Evolutionary conservation across 2,329 filamentous ascomycete genomes (phyloP), one percentile per base, ranked within the genome.

Genomic region (Aureobasidium sp.): DNA sequence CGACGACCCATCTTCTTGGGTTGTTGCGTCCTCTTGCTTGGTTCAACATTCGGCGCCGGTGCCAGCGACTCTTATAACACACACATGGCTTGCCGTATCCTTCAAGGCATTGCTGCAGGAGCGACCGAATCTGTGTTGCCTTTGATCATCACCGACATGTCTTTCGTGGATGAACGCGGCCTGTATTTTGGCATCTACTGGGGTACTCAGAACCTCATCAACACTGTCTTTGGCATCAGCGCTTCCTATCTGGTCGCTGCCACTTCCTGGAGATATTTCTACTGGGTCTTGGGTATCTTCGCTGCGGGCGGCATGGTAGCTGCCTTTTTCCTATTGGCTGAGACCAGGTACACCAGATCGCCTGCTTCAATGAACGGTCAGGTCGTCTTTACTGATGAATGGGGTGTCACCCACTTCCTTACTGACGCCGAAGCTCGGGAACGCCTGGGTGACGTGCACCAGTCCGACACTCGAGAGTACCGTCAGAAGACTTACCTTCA

Each of bases 181-280:
- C 60, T 69, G 8, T 68, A 72, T 6, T 77, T 73, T 59, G 75
- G 72, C 1, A 61, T 75, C 6, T 77, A 77, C 64, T 76, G 74
- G 74, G 73, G 71, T 34, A 68, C 70, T 0, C 75, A 77, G 51
- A 77, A 73, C 47, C 67, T 71, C 22, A 67, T 77, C 57, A 70
- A 69, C 39, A 66, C 68, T 7, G 65, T 63, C 1, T 68, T 77
- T 31, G 73, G 72, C 25, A 67, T 77, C 5, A 71, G 71, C 1
- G 68, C 67, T 2, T 74, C 71, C 5, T 77, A 77, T 48, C 66
- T 74, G 31, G 72, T 70, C 2, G 72, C 70, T 1, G 70, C 71
- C 5, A 64, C 73, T 0, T 70, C 71, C 1, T 77, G 76, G 75
- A 67, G 74, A 41, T 78, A 75, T 73, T 77, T 75, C 65, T 78